These are phyloP conservation scores for Aegilops umbellulata DNA, from an alignment of 176 grass and related monocot species.

Conservation along the genomic window DNA sequence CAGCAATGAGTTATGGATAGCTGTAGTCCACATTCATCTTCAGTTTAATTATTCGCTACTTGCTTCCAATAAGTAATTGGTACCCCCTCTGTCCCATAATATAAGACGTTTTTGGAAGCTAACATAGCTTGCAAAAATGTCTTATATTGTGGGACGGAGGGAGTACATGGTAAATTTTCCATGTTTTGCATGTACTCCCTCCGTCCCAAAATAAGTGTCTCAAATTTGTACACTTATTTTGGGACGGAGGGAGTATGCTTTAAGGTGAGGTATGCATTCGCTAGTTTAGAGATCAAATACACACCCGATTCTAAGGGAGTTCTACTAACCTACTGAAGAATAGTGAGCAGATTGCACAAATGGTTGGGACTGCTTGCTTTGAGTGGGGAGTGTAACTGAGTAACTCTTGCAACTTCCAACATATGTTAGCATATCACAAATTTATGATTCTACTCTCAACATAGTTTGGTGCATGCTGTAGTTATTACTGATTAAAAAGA, in stretches of 20 bases:
- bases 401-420: conserved; percentile 7
- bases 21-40: background rate
- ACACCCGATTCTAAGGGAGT: background rate
- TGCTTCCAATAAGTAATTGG: background rate
- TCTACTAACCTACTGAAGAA: background rate
- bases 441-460: background rate
- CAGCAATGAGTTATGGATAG: background rate
- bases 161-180: too few relatives aligned
- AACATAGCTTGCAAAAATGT: too few relatives aligned
- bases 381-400: background rate
- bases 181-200: too few relatives aligned
- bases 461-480: background rate
- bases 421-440: background rate
- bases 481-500: background rate
- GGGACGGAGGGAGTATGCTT: too few relatives aligned
- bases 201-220: too few relatives aligned
- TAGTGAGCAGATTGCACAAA: background rate
- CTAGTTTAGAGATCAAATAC: background rate
- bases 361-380: background rate
- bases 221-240: too few relatives aligned
- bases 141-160: too few relatives aligned
- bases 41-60: background rate
- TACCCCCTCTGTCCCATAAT: too few relatives aligned
- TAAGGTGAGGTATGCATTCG: background rate
- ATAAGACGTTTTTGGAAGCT: too few relatives aligned